A percentile compares a stretch with the other conserved stretches of the same genome.
phyloP scores from a whole-genome alignment of 140 eudicot species.

The Bidens hawaiensis region DNA sequence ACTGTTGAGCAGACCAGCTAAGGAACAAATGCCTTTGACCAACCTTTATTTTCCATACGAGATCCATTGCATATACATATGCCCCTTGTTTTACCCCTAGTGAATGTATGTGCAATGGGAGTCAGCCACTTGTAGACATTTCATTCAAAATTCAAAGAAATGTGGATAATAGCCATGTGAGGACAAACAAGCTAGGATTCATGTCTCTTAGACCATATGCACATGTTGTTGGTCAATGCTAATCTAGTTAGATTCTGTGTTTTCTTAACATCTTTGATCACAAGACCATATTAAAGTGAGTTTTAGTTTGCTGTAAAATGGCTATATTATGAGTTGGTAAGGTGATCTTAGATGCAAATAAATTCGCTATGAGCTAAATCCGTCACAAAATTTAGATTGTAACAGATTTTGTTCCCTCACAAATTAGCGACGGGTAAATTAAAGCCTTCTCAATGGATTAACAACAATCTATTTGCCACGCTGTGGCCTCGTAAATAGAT shows the following conservation, averaged over 20 bases:
- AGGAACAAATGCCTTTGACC: slow-evolving; percentile 41
- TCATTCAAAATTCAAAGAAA: slow-evolving; percentile 30
- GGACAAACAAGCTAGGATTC: slow-evolving; percentile 31
- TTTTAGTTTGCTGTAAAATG: background rate
- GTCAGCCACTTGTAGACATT: slow-evolving; percentile 35
- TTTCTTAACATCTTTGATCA: background rate
- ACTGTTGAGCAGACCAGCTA: slow-evolving; percentile 52
- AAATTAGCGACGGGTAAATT: background rate
- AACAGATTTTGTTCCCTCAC: too few species aligned
- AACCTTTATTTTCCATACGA: slow-evolving; percentile 30
- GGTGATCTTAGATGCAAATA: background rate
- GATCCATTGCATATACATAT: slow-evolving; percentile 20
- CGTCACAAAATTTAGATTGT: background rate
- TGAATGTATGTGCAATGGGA: slow-evolving; percentile 17
- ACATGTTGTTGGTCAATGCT: slow-evolving; percentile 25
- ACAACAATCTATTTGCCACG: background rate
- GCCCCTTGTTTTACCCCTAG: background rate
- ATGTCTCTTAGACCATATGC: slow-evolving; percentile 28
- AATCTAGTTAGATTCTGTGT: background rate
- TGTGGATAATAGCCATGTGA: slow-evolving; percentile 37
- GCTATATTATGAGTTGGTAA: background rate
- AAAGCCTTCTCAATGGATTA: background rate
- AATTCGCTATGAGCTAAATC: too few species aligned
- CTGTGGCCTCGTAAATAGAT: too few species aligned
- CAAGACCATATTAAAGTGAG: background rate